Evolutionary conservation across 768 basidiomycete genomes (phyloP).

Genomic region (Boletus tylopilopsis): DNA sequence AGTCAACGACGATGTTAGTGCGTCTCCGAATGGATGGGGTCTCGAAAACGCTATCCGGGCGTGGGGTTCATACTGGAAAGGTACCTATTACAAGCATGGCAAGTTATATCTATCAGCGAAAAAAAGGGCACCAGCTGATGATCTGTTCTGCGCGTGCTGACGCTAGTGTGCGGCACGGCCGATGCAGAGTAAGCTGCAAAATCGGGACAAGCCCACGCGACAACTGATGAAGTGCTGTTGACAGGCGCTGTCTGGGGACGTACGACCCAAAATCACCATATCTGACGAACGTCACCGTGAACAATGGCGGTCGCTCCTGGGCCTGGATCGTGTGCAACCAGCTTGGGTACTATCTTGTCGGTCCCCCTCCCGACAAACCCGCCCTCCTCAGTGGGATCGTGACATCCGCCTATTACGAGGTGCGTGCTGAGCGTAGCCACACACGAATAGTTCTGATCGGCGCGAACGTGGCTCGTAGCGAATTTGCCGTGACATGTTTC

Average conservation of each 20-base stretch:
- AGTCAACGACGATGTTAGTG: slow-evolving; percentile 37
- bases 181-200: neutral
- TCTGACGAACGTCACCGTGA: slow-evolving; percentile 53
- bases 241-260: slow-evolving; percentile 38
- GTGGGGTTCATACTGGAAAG: slow-evolving; percentile 59
- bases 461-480: slow-evolving; percentile 42
- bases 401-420: slow-evolving; percentile 27
- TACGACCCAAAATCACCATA: slow-evolving; percentile 36
- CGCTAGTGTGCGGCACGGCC: slow-evolving; percentile 43
- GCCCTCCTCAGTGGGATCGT: slow-evolving; percentile 32
- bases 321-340: slow-evolving; percentile 73
- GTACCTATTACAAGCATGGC: slow-evolving; percentile 44
- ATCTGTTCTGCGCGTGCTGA: neutral
- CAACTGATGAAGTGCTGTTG: too few species aligned
- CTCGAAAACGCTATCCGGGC: slow-evolving; percentile 55
- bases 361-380: slow-evolving; percentile 36
- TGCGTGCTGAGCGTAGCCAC: neutral
- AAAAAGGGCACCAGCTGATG: neutral
- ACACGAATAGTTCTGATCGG: neutral
- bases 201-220: too few species aligned
- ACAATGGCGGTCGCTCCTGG: slow-evolving; percentile 63
- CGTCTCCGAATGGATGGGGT: slow-evolving; percentile 54
- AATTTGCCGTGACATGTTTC: slow-evolving; percentile 67
- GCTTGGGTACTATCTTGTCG: slow-evolving; percentile 49
- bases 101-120: slow-evolving; percentile 22